Base-by-base conservation (phyloP, 2,329 filamentous ascomycete genomes). In the Xylariales sp. region DNA sequence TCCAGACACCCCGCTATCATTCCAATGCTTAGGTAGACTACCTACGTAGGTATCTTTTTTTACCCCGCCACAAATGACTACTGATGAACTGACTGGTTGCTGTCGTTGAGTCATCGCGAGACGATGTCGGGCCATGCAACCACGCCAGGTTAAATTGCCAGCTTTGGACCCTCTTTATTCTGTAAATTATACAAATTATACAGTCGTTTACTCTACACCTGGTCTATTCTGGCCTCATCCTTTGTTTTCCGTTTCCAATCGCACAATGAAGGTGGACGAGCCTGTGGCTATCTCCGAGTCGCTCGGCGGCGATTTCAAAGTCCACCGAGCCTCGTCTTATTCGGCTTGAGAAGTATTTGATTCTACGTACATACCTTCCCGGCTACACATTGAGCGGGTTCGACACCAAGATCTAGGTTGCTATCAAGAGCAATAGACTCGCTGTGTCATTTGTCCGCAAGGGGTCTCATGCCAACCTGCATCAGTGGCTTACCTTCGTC, bases 401-500 rank as follows among this genome's bases (percentile, higher is more conserved):
- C 71, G 95, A 98, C 80, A 87, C 90, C 71, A 91, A 91, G 76
- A 86, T 97, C 71, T 98, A 93, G 93, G 88, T 91, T 75, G 90
- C 92, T 5, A 86, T 97, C 62, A 90, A 93, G 65, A 90, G 88
- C 74, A 97, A 97, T 83, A 91, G 93, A 69, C 92, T 94, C n/a
- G 91, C 93, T 18, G 86, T 92, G 72, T 89, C 92, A 3, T 93
- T 92, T 73, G 86, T 97, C 74, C 92, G 93, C 81, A 93, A 93
- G 81, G 92, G 90, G 52, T 83, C 88, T 34, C 88, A 95, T 73
- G 84, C 87, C 67, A 97, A 96, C 80, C 80, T 97, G 68, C 88
- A 89, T 62, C 89, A 95, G 72, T 98, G 95, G 95, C 97, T 94
- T 81, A 87, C 85, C 75, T 97, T 91, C 79, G 85, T 98, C 73